Evolutionary conservation across 768 basidiomycete species (phyloP).

Genomic region (Exidia glandulosa): DNA sequence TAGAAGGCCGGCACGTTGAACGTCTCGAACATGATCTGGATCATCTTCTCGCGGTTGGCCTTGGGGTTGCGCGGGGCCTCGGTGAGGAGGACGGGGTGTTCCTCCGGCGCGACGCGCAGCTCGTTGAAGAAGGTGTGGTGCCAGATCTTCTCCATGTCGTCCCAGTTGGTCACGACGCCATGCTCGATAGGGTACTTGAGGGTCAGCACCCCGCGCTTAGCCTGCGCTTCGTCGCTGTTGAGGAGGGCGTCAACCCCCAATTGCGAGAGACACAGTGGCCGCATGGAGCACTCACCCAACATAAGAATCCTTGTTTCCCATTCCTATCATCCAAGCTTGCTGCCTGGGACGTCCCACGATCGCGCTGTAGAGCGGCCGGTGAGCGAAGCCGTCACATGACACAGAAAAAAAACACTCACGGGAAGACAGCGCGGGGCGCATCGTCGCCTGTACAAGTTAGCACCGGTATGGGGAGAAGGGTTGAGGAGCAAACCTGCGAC

Average conservation of each 20-base stretch:
- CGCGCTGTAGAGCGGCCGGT: constrained; percentile 24
- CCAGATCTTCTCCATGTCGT: constrained; percentile 71
- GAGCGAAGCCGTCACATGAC: not conserved
- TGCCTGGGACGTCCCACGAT: constrained; percentile 67
- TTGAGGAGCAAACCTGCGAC: constrained; percentile 11
- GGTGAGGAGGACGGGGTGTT: constrained; percentile 85
- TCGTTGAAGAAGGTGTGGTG: constrained; percentile 82
- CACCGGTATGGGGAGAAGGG: not conserved
- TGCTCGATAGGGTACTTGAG: constrained; percentile 64
- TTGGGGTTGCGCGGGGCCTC: constrained; percentile 91
- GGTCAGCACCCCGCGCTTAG: constrained; percentile 61
- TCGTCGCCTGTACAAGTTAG: constrained; percentile 30
- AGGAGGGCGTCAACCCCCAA: constrained; percentile 13
- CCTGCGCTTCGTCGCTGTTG: constrained; percentile 56
- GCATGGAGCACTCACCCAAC: constrained; percentile 37
- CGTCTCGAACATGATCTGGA: constrained; percentile 94
- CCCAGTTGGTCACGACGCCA: constrained; percentile 68
- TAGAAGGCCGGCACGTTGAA: constrained; percentile 91
- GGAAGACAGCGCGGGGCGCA: constrained; percentile 41
- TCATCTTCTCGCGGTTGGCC: constrained; percentile 89
- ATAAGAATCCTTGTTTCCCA: constrained; percentile 71
- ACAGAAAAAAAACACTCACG: constrained; percentile 21
- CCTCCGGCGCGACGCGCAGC: constrained; percentile 85
- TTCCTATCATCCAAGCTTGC: constrained; percentile 68
- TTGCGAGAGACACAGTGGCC: not conserved